Conservation (phyloP, 2,329 filamentous ascomycete genomes). For the Rutstroemia sp. region DNA sequence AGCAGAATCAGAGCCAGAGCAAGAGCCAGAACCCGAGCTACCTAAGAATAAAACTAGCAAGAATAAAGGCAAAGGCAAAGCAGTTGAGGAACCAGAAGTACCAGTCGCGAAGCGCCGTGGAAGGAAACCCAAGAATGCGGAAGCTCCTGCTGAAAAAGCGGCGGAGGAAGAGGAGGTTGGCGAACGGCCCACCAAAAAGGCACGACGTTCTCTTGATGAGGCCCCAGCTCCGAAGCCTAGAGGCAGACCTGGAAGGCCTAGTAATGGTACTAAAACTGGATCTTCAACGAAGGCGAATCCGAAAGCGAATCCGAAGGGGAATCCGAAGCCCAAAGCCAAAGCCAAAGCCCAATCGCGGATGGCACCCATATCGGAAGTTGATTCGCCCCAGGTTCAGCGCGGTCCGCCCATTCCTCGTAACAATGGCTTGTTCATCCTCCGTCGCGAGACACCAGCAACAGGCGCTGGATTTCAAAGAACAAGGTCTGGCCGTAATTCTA, state of each 20-base stretch:
- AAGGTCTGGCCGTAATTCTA: constrained; percentile 70
- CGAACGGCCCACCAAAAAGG: constrained; percentile 15
- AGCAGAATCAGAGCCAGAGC: constrained; percentile 3
- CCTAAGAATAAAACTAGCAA: background rate
- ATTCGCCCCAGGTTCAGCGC: constrained; percentile 25
- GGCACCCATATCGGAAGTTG: constrained; percentile 17
- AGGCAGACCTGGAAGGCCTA: background rate
- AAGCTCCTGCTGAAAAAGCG: constrained; percentile 3
- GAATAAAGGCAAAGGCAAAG: constrained; percentile 10
- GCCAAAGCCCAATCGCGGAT: constrained; percentile 13
- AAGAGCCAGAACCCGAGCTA: background rate
- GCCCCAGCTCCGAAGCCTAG: constrained; percentile 5
- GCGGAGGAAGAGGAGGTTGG: constrained; percentile 2
- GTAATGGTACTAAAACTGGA: constrained; percentile 11
- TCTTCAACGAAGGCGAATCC: constrained; percentile 14
- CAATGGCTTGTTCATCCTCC: constrained; percentile 41
- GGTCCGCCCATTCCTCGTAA: constrained; percentile 35
- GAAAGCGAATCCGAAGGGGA: constrained; percentile 14
- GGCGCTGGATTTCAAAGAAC: constrained; percentile 39
- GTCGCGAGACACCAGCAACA: constrained; percentile 38
- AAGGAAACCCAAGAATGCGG: constrained; percentile 15
- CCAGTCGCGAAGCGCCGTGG: constrained; percentile 1
- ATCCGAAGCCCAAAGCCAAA: constrained; percentile 12
- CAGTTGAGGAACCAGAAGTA: constrained; percentile 1
- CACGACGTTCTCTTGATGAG: constrained; percentile 13